Evolutionary conservation across 768 basidiomycete genomes (phyloP), one percentile per base, ranked within the genome.

Genomic region (Lactarius vividus): DNA sequence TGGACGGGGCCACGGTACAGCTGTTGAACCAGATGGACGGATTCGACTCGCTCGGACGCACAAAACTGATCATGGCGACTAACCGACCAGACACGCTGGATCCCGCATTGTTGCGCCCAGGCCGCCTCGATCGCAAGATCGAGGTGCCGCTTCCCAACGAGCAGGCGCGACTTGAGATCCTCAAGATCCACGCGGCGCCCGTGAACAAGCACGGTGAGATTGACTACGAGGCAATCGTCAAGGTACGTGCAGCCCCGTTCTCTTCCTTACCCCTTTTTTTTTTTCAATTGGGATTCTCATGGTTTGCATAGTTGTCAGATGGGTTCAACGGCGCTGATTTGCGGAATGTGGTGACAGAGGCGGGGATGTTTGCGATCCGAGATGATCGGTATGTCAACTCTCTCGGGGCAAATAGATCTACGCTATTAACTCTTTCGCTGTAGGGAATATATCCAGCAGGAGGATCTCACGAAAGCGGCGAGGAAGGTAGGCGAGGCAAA

Each of bases 21-120:
- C 82, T 99, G 29, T 84, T 99, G 37, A 98, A 98, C 74, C 96
- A 98, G 78, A 97, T 99, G 94, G 97, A 99, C 75, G 97, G 97
- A 28, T 99, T 99, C 79, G 97, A 98, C 77, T 94, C 96, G 18
- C 82, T 99, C 33, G 97, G 97, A 54, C 83, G 82, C 70, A 98
- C 96, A 39, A 98, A 98, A 77, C 85, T 98, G 61, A 99, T 99
- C 76, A 98, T 98, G 94, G 97, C 97, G n/a, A 99, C 97, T 29
- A 99, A 98, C 81, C 84, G 97, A 73, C 97, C 97, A 0, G 97
- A 99, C 76, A 98, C 96, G 2, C 85, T 98, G 39, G 97, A 98
- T 77, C 97, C 97, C 16, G 96, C 96, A 16, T 86, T 99, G 28
- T 83, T 99, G 62, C 92, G 96, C 61, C 96, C 96, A 9, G 97